These are phyloP conservation scores for Serendipita sp. DNA, from an alignment of 768 basidiomycete genomes.

Conservation along the genomic window DNA sequence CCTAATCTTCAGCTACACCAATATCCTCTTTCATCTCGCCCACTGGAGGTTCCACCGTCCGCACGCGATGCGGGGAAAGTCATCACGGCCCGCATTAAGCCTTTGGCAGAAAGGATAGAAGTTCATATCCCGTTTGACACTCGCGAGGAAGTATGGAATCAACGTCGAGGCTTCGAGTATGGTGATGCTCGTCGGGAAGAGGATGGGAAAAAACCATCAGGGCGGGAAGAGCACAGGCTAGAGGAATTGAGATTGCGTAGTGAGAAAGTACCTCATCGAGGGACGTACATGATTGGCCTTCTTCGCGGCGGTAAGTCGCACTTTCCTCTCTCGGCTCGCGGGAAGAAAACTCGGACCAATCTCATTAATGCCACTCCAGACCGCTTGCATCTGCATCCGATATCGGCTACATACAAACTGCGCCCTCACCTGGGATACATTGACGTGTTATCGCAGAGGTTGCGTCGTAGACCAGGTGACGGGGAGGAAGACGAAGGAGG, in stretches of 20 bases:
- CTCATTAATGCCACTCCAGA: constrained; percentile 23
- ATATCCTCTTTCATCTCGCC: constrained; percentile 58
- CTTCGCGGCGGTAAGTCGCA: constrained; percentile 46
- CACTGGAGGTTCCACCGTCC: constrained; percentile 62
- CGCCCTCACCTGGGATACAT: constrained; percentile 71
- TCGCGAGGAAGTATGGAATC: constrained; percentile 66
- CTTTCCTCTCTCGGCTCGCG: background rate
- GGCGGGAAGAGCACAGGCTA: constrained; percentile 42
- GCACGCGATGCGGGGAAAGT: constrained; percentile 56
- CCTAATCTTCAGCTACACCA: constrained; percentile 65
- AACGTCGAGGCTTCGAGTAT: constrained; percentile 47
- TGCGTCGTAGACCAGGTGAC: constrained; percentile 27
- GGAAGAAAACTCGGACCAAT: background rate
- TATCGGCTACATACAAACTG: constrained; percentile 64
- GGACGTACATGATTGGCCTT: constrained; percentile 59
- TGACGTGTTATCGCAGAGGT: constrained; percentile 52
- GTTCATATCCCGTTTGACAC: constrained; percentile 72
- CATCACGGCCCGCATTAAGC: constrained; percentile 58
- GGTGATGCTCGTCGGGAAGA: constrained; percentile 54
- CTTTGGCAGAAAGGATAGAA: constrained; percentile 44
- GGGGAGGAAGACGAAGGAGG: constrained; percentile 11
- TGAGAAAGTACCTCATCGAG: constrained; percentile 49
- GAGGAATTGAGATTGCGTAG: constrained; percentile 56
- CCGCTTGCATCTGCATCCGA: constrained; percentile 59
- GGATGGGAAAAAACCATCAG: constrained; percentile 49